Base-by-base conservation (phyloP, 2,329 filamentous ascomycete species). In the Leptographium wingfieldii region DNA sequence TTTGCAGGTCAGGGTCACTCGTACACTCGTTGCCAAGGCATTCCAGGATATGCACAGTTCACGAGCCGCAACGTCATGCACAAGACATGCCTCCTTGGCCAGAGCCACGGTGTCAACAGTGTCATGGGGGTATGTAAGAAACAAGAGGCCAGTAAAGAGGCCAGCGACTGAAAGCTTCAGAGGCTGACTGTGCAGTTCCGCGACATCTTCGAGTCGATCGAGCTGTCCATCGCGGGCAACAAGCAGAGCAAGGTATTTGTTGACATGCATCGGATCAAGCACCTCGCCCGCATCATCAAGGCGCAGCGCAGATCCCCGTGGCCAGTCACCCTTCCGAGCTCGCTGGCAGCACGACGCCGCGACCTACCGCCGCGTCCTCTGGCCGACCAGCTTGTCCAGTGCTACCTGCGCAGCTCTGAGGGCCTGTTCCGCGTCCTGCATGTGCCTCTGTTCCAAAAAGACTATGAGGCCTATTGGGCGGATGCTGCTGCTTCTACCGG, bases 31-130 rank as follows among this genome's bases (percentile, higher is more conserved):
- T 27, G 12, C 49, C 49, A 19, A 10, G 14, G 16, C 14, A 6
- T 16, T 19, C 25, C 16, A 1, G 55, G 3, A 43, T 16, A n/a
- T 9, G 35, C 16, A 12, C 49, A 56, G 54, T 60, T 60, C 53
- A 59, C 61, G 1, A 63, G 61, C 56, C 58, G 61, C 35, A 62
- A 58, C 49, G 61, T 64, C n/a, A 61, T 63, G 46, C 59, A 64
- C 63, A 86, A 85, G 65, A 78, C 76, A 0, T 74, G 82, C 0
- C 65, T 83, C 0, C 81, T 83, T 66, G 83, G 81, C 0, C 77
- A 78, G 66, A 83, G 78, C 49, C 79, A 83, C 65, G 83, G 79
- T 76, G 72, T 81, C 19, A 80, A 62, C 22, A 59, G 60, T 35
- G 59, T 22, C 40, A 53, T 38, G 65, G 59, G 40, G 29, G 43